Evolutionary conservation across 2,329 filamentous ascomycete species (phyloP).

Genomic region (Thielaviopsis ethacetica): DNA sequence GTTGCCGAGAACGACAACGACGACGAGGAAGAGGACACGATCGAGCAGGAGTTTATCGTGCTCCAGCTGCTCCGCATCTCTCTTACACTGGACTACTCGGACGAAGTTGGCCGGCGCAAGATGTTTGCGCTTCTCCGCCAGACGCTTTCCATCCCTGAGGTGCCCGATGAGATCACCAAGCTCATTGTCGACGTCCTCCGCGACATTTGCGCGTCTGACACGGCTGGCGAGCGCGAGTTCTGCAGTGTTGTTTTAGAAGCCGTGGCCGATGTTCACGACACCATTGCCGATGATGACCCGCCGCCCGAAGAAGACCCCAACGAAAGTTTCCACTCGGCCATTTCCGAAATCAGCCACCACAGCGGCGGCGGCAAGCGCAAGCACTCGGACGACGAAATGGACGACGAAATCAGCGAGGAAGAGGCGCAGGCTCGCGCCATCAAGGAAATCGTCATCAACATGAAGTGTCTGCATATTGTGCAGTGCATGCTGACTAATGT

Average conservation of each 20-base stretch:
- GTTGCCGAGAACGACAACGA: slow-evolving; percentile 38
- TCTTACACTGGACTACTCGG: slow-evolving; percentile 86
- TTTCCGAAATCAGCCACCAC: slow-evolving; percentile 62
- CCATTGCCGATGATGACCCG: slow-evolving; percentile 57
- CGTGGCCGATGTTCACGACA: slow-evolving; percentile 91
- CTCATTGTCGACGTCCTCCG: slow-evolving; percentile 69
- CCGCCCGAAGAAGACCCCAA: slow-evolving; percentile 32
- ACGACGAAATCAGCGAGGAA: slow-evolving; percentile 35
- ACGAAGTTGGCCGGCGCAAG: slow-evolving; percentile 85
- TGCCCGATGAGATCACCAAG: slow-evolving; percentile 86
- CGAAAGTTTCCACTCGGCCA: slow-evolving; percentile 83
- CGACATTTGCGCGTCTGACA: slow-evolving; percentile 62
- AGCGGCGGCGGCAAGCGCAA: slow-evolving; percentile 25
- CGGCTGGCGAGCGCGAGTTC: slow-evolving; percentile 64
- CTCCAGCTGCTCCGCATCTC: slow-evolving; percentile 91
- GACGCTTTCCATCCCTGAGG: slow-evolving; percentile 65
- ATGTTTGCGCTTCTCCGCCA: slow-evolving; percentile 89
- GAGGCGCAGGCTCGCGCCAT: slow-evolving; percentile 60
- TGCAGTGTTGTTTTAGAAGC: slow-evolving; percentile 79
- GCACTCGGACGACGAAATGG: slow-evolving; percentile 18
- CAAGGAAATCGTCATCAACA: slow-evolving; percentile 87
- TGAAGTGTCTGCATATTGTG: slow-evolving; percentile 94
- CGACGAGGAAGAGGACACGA: slow-evolving; percentile 64
- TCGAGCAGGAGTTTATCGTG: slow-evolving; percentile 87
- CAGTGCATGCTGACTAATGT: slow-evolving; percentile 97